These are phyloP conservation scores for Caryopteris hybrid DNA, from an alignment of 305 asterid genomes.

Conservation along the genomic window DNA sequence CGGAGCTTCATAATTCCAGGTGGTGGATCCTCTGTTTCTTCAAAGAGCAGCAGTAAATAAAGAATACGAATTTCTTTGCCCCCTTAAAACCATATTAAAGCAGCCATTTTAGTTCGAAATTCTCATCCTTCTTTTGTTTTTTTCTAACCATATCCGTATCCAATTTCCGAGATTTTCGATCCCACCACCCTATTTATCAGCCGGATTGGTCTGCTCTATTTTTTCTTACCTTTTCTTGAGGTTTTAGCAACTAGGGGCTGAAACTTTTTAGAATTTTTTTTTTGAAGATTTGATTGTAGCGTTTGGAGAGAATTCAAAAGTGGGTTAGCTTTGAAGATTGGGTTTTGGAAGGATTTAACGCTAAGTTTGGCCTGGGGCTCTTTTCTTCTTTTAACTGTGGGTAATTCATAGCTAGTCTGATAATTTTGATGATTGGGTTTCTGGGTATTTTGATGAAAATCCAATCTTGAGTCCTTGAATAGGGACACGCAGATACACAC, in stretches of 20 bases:
- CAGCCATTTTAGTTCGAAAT: background rate
- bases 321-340: constrained; percentile 33
- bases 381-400: background rate
- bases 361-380: constrained; percentile 25
- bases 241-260: constrained; percentile 3
- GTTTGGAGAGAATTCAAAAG: constrained; percentile 5
- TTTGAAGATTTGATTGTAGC: background rate
- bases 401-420: background rate
- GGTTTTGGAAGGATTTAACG: constrained; percentile 32
- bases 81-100: background rate
- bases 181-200: background rate
- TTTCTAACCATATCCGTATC: background rate
- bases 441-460: constrained; percentile 15
- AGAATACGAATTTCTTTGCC: background rate
- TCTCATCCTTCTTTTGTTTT: background rate
- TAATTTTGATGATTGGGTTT: constrained; percentile 15
- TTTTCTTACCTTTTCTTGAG: constrained; percentile 1
- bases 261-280: background rate
- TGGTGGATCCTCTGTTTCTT: constrained; percentile 24
- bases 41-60: background rate
- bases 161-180: constrained; percentile 29
- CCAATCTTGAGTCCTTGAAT: constrained; percentile 24
- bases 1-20: constrained; percentile 30
- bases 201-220: background rate
- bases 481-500: background rate